phyloP scores from a whole-genome alignment of 257 asterid genomes.

The Lithospermum erythrorhizon region DNA sequence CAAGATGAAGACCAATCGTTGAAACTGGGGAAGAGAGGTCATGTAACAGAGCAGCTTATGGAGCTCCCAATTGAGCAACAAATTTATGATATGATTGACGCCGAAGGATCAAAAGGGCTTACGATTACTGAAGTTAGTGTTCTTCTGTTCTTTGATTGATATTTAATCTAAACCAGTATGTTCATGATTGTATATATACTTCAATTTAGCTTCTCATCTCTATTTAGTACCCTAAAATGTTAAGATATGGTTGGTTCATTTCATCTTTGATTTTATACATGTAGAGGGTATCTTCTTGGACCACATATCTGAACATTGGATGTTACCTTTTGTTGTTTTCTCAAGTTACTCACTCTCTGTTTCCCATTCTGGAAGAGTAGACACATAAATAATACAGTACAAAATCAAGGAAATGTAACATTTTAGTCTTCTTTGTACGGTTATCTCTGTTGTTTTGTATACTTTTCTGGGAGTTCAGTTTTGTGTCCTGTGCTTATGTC shows the following conservation, averaged over 20 bases:
- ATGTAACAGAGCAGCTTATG: constrained; percentile 59
- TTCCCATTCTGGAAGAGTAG: too few relatives aligned
- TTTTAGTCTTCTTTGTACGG: constrained; percentile 1
- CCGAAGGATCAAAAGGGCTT: constrained; percentile 70
- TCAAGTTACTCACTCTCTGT: too few relatives aligned
- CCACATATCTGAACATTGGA: too few relatives aligned
- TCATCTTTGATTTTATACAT: too few relatives aligned
- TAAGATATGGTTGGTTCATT: too few relatives aligned
- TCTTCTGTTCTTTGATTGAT: not conserved
- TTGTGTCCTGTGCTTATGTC: not conserved
- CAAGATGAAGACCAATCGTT: constrained; percentile 33
- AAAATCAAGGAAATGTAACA: not conserved
- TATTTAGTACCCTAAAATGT: too few relatives aligned
- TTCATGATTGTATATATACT: not conserved
- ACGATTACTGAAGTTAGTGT: constrained; percentile 54
- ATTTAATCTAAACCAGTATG: not conserved
- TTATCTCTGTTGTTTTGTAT: not conserved
- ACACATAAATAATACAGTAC: not conserved
- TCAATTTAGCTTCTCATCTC: not conserved
- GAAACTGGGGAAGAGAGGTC: constrained; percentile 51
- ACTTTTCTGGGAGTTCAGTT: not conserved
- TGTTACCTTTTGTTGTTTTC: too few relatives aligned
- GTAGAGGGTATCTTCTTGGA: too few relatives aligned
- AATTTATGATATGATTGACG: constrained; percentile 77
- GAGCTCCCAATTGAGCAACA: constrained; percentile 89